These are phyloP conservation scores for Gamarada debralockiae DNA, from an alignment of 495 filamentous ascomycete species.

Conservation along the genomic window DNA sequence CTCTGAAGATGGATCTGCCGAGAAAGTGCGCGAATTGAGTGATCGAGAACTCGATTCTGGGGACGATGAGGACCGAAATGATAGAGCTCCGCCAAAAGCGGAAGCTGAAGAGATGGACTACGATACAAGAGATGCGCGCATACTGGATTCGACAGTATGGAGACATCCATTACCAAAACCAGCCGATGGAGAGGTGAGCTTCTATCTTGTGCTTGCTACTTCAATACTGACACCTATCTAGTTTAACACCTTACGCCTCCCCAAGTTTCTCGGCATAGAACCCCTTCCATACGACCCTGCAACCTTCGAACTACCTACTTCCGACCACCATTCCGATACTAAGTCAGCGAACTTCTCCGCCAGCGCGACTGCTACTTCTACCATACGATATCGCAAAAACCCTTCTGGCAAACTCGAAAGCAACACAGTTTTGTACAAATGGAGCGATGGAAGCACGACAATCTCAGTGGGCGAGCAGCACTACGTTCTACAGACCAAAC, in stretches of 20 bases:
- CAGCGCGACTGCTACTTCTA: slow-evolving; percentile 61
- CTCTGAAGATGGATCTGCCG: slow-evolving; percentile 32
- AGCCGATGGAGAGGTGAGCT: slow-evolving; percentile 58
- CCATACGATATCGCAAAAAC: slow-evolving; percentile 30
- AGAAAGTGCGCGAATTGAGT: slow-evolving; percentile 37
- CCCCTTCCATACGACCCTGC: slow-evolving; percentile 69
- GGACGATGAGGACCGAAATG: slow-evolving; percentile 52
- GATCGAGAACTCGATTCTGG: slow-evolving; percentile 80
- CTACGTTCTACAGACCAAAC: slow-evolving; percentile 72
- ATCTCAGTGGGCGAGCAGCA: slow-evolving; percentile 70
- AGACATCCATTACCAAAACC: slow-evolving; percentile 67
- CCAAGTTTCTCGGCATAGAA: slow-evolving; percentile 73
- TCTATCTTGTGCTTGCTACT: slow-evolving; percentile 6
- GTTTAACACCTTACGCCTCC: slow-evolving; percentile 77
- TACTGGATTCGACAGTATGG: slow-evolving; percentile 57
- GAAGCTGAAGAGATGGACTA: slow-evolving; percentile 43
- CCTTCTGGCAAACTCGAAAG: slow-evolving; percentile 23
- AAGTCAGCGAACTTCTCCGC: slow-evolving; percentile 39
- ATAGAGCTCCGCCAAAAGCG: slow-evolving; percentile 27
- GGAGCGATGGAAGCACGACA: slow-evolving; percentile 42
- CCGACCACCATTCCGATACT: slow-evolving; percentile 37
- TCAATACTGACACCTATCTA: slow-evolving; percentile 26
- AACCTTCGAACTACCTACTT: slow-evolving; percentile 60
- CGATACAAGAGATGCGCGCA: slow-evolving; percentile 43
- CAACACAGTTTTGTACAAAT: slow-evolving; percentile 25